These are phyloP conservation scores for Lipomyces anomalus DNA, from an alignment of 805 yeast species.

Conservation along the genomic window DNA sequence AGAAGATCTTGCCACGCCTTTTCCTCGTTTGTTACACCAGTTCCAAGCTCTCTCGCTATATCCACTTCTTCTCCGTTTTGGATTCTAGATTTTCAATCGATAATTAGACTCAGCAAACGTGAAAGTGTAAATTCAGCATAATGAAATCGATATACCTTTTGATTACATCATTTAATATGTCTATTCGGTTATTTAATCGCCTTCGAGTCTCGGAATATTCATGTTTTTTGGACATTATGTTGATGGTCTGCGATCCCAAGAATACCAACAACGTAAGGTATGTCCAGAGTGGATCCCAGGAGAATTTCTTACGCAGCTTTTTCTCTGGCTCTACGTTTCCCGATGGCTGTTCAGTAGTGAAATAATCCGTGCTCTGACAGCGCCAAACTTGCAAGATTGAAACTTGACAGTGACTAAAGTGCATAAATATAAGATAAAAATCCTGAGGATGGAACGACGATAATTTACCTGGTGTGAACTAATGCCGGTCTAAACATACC, in stretches of 20 bases:
- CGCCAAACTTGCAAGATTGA: no score
- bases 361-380: no score
- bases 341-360: no score
- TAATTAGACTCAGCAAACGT: no score
- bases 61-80: conserved; percentile 21
- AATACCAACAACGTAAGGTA: not conserved
- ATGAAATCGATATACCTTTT: not conserved
- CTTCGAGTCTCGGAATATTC: not conserved
- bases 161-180: not conserved
- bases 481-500: no score
- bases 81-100: no score
- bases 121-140: not conserved
- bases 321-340: no score
- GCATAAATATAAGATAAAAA: no score
- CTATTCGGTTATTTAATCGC: not conserved
- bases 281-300: not conserved
- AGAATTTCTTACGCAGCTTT: no score
- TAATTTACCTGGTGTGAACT: no score
- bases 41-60: conserved; percentile 26
- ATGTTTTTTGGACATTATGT: not conserved
- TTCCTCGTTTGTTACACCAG: conserved; percentile 15
- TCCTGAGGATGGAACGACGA: no score
- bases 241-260: not conserved
- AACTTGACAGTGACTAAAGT: no score
- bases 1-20: conserved; percentile 17